Evolutionary conservation across 2,329 filamentous ascomycete species (phyloP).

Genomic region (Nannizzia gypsea): DNA sequence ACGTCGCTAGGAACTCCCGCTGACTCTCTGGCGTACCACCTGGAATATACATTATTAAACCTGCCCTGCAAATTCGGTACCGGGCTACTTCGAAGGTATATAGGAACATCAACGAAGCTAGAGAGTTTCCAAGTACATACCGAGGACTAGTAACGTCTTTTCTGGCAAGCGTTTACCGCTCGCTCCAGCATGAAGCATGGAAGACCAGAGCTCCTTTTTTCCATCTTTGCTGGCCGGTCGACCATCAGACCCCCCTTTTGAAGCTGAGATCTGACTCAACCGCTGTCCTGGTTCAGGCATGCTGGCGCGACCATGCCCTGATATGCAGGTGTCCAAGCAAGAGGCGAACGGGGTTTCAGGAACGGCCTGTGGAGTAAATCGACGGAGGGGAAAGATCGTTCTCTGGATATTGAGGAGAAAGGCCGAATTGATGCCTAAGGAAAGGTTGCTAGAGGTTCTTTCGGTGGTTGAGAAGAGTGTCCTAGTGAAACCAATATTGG

Average conservation of each 20-base stretch:
- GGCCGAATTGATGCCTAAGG: not conserved
- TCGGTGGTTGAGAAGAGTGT: not conserved
- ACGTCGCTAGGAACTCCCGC: slow-evolving; percentile 63
- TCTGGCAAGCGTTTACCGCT: slow-evolving; percentile 82
- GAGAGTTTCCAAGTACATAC: slow-evolving; percentile 36
- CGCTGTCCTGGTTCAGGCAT: slow-evolving; percentile 29
- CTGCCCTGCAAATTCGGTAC: not conserved
- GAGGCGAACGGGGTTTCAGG: not conserved
- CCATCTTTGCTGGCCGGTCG: slow-evolving; percentile 46
- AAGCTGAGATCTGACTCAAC: slow-evolving; percentile 26
- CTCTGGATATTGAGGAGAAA: too few relatives aligned
- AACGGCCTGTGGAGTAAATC: not conserved
- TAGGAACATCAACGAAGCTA: not conserved
- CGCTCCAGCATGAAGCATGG: slow-evolving; percentile 80
- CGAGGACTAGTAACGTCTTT: slow-evolving; percentile 80
- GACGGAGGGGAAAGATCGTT: not conserved
- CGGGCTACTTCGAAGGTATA: not conserved
- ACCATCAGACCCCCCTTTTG: slow-evolving; percentile 24
- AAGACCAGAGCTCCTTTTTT: slow-evolving; percentile 87
- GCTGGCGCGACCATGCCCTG: slow-evolving; percentile 3
- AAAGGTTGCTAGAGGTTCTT: not conserved
- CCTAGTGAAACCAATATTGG: not conserved
- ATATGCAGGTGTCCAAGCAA: not conserved
- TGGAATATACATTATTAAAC: slow-evolving; percentile 28
- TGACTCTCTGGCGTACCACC: slow-evolving; percentile 74